Conservation (phyloP, 352 stramenopile genomes). For the Phytopythium vexans region DNA sequence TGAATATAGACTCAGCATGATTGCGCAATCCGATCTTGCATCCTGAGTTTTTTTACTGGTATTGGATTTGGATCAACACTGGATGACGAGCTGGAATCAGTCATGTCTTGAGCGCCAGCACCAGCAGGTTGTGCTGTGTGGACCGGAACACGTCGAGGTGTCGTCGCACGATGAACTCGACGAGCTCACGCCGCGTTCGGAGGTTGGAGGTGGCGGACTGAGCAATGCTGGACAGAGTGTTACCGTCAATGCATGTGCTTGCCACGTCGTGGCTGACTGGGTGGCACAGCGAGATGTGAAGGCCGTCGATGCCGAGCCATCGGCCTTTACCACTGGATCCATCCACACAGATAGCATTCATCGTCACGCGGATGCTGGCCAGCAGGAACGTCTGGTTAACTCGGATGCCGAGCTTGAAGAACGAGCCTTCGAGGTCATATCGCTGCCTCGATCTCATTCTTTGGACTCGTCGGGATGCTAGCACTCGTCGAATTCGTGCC, state of each 20-base stretch:
- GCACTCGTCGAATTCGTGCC: background rate
- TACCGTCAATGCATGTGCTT: background rate
- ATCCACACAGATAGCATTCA: too few relatives aligned
- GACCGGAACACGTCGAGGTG: constrained; percentile 39
- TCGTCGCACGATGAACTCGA: constrained; percentile 14
- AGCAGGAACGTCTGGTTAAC: too few relatives aligned
- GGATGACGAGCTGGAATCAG: too few relatives aligned
- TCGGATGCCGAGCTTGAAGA: background rate
- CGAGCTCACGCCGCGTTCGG: constrained; percentile 10
- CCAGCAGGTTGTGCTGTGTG: constrained; percentile 20
- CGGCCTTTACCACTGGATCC: too few relatives aligned
- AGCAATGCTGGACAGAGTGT: too few relatives aligned
- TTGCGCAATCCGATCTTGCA: too few relatives aligned
- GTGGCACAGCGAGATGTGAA: background rate
- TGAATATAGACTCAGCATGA: too few relatives aligned
- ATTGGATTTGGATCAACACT: too few relatives aligned
- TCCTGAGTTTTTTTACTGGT: too few relatives aligned
- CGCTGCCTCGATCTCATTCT: background rate
- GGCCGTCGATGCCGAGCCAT: too few relatives aligned
- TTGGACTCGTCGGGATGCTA: background rate
- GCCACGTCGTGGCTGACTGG: background rate
- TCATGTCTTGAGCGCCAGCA: constrained; percentile 11
- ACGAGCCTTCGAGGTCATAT: background rate
- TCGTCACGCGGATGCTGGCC: too few relatives aligned
- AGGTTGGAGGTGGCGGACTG: too few relatives aligned